Evolutionary conservation across 352 stramenopile species (phyloP), one percentile per base, ranked within the genome.

Genomic region (Phytopythium mirpurense): DNA sequence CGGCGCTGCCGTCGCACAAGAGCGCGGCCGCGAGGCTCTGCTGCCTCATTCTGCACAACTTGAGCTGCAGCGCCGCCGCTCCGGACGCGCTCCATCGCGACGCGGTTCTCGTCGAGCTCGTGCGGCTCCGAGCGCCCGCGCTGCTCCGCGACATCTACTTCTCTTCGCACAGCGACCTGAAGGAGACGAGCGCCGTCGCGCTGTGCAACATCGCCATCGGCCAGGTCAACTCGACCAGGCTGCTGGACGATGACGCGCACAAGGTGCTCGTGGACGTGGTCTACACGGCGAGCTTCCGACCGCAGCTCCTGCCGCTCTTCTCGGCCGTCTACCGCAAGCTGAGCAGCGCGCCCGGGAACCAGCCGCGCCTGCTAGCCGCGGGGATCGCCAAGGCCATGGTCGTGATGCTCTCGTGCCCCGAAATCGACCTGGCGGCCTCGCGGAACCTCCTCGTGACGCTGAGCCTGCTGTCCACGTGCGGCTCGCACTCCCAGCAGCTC

Each of bases 31-130:
- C 74, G 11, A 78, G 83, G 62, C 47, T 92, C 7, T 83, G 76
- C 48, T 80, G 70, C 27, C 55, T 86, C n/a, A 71, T 86, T 14
- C 65, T 92, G 14, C 79, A 92, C 66, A 92, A 92, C 51, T 51
- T 90, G 21, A 92, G 74, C 51, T 92, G 81, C 18, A 45, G 58
- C 52, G 9, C 36, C 36, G 21, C 41, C 35, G 36, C 23, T 16
- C n/a, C 64, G 38, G 26, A 58, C 24, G 32, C 23, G 12, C n/a
- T 10, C 7, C 46, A 34, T 27, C 46, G 31, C 5, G 46, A 64
- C 51, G 41, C 57, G 66, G 41, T 72, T n/a, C 63, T 86, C n/a
- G 69, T 69, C 5, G 27, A 51, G 18, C 70, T 92, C 6, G 77
- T 88, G 35, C 72, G 72, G 5, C 74, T 66, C 6, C 68, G 65